Evolutionary conservation across 305 asterid genomes (phyloP), one percentile per base, ranked within the genome.

Genomic region (Fraxinus paxiana): DNA sequence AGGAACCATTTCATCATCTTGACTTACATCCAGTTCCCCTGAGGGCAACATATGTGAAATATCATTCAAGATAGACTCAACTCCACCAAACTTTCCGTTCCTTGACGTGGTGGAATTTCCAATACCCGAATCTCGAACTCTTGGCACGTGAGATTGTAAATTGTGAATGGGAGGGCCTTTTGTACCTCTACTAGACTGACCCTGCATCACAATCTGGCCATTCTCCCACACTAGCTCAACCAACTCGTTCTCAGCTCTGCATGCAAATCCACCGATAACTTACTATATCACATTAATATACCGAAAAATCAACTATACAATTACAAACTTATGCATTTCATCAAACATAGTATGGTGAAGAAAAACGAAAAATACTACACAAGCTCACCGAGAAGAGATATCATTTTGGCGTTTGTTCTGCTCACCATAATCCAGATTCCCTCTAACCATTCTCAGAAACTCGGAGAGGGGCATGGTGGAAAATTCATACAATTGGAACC

Each of bases 141-240:
- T 84, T 51, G 83, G 72, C 3, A 79, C 20, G 56, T 84, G 83
- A 2, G 82, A 82, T 8, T 79, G 82, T 37, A 78, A 73, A 74
- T 73, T 79, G 81, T 77, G 83, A 80, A 73, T 20, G 73, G 31
- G 12, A 79, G 86, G 90, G 82, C 73, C 89, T 79, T 82, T 85
- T 28, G 88, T 75, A 63, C 65, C 79, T 79, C 90, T 87, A 81
- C 86, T 85, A 20, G 95, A 85, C 69, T 90, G 98, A 5, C 96
- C 93, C 86, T 93, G 98, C 90, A 87, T 87, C 88, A 83, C 73
- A 80, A 93, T 76, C 87, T 90, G 97, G 65, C 98, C 99, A 85
- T 94, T 92, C 75, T 92, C 92, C 93, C 96, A 94, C 9, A 92
- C 90, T 12, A 95, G 88, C 90, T 95, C 98, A 80, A 89, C 88